A percentile compares a stretch with the other conserved stretches of the same genome.
Conservation (phyloP, 345 rosid species). For the Luvunga scandens region DNA sequence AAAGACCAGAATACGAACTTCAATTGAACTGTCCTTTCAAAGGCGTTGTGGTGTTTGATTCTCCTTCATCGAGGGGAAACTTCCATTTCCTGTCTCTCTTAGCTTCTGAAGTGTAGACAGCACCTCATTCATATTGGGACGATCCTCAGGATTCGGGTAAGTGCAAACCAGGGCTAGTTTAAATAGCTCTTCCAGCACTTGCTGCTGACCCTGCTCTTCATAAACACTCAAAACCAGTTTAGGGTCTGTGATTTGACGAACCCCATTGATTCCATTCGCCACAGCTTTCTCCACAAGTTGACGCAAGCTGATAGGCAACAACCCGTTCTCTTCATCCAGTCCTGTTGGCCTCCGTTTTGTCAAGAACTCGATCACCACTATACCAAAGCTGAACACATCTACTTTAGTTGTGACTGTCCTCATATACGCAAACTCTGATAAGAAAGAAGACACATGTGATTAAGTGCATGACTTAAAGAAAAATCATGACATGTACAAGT, state of each 20-base stretch:
- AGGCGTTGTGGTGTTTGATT: no score
- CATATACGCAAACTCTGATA: constrained; percentile 83
- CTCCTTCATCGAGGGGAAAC: not conserved
- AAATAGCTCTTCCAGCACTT: constrained; percentile 31
- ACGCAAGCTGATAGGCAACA: constrained; percentile 40
- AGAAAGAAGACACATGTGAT: not conserved
- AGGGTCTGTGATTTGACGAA: constrained; percentile 50
- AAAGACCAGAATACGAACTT: no score
- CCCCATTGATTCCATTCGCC: constrained; percentile 34
- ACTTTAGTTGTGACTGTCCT: constrained; percentile 71
- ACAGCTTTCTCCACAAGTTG: constrained; percentile 53
- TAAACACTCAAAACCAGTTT: constrained; percentile 4
- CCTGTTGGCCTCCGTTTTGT: constrained; percentile 78
- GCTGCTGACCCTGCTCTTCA: constrained; percentile 24
- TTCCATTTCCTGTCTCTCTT: constrained; percentile 9
- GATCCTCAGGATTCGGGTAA: constrained; percentile 55
- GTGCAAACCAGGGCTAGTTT: constrained; percentile 65
- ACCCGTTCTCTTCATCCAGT: constrained; percentile 41
- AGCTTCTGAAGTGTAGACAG: constrained; percentile 45
- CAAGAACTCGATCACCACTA: constrained; percentile 68
- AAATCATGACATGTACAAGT: no score
- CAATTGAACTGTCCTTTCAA: no score
- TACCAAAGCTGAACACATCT: constrained; percentile 85
- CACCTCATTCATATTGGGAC: constrained; percentile 62
- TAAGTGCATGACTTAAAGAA: not conserved